Evolutionary conservation across 176 grass and related monocot genomes (phyloP).

Genomic region (Puya raimondii): DNA sequence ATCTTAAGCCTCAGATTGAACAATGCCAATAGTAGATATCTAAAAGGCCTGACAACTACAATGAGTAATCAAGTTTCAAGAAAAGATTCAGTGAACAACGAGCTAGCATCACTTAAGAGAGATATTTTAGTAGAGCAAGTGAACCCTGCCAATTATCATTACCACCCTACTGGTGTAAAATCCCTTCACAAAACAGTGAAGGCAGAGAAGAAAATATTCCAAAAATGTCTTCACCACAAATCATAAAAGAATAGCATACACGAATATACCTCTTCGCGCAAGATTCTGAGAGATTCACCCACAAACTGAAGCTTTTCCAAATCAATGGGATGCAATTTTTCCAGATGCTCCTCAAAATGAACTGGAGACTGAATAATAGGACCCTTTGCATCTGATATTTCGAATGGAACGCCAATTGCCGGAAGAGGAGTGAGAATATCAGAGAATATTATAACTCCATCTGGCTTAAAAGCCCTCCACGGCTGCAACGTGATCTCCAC

Average conservation of each 20-base stretch:
- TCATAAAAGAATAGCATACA: background rate
- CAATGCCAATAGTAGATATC: too few species aligned
- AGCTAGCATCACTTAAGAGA: too few species aligned
- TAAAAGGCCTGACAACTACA: too few species aligned
- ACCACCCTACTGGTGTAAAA: background rate
- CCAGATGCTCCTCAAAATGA: slow-evolving; percentile 53
- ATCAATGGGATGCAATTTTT: slow-evolving; percentile 58
- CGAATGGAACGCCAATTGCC: slow-evolving; percentile 87
- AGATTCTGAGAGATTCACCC: slow-evolving; percentile 74
- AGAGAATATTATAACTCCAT: slow-evolving; percentile 94
- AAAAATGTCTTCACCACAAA: background rate
- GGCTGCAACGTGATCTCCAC: slow-evolving; percentile 94
- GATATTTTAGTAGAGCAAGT: too few species aligned
- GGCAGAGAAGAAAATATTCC: background rate
- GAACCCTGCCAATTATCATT: too few species aligned
- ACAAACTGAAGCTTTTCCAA: slow-evolving; percentile 84
- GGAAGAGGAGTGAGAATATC: slow-evolving; percentile 94
- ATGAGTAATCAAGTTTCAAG: too few species aligned
- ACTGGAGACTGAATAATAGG: slow-evolving; percentile 71
- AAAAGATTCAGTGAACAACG: too few species aligned
- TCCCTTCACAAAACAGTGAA: background rate
- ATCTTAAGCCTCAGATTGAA: background rate
- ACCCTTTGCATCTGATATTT: slow-evolving; percentile 80
- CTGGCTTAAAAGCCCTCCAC: slow-evolving; percentile 75
- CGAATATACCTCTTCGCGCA: slow-evolving; percentile 60